Conservation (phyloP, 2,329 filamentous ascomycete genomes). For the Colletotrichum sp. region DNA sequence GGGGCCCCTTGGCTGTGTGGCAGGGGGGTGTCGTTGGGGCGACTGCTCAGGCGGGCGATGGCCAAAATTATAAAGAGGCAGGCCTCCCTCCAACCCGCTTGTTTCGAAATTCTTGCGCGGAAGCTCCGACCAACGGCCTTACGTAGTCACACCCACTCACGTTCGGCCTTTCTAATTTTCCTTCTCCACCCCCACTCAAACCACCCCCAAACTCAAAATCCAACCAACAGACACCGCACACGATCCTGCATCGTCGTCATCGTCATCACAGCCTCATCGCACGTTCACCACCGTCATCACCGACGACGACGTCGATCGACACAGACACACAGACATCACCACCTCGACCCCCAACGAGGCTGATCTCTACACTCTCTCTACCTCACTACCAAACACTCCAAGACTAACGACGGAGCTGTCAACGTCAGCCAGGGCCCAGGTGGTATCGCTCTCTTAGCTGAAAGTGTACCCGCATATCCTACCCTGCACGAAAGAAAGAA, state of each 20-base stretch:
- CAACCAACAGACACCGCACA: constrained; percentile 16
- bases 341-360: not conserved
- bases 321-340: not conserved
- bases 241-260: constrained; percentile 20
- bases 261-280: not conserved
- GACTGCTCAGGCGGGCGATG: constrained; percentile 38
- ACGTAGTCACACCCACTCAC: constrained; percentile 48
- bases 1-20: constrained; percentile 13
- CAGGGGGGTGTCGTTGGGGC: constrained; percentile 44
- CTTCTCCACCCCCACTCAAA: constrained; percentile 31
- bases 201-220: constrained; percentile 9
- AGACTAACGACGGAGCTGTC: constrained; percentile 11
- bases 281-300: not conserved
- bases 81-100: constrained; percentile 57
- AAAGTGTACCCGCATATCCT: constrained; percentile 2
- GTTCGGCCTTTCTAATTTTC: constrained; percentile 49
- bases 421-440: not conserved
- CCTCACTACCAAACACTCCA: not conserved
- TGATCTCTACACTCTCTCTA: not conserved
- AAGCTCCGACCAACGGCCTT: constrained; percentile 62
- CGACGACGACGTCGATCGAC: not conserved
- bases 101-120: constrained; percentile 56
- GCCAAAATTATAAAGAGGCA: constrained; percentile 62
- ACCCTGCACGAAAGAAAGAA: constrained; percentile 32
- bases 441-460: constrained; percentile 18